These are phyloP conservation scores for Mycena rebaudengoi DNA, from an alignment of 768 basidiomycete genomes.

Conservation along the genomic window DNA sequence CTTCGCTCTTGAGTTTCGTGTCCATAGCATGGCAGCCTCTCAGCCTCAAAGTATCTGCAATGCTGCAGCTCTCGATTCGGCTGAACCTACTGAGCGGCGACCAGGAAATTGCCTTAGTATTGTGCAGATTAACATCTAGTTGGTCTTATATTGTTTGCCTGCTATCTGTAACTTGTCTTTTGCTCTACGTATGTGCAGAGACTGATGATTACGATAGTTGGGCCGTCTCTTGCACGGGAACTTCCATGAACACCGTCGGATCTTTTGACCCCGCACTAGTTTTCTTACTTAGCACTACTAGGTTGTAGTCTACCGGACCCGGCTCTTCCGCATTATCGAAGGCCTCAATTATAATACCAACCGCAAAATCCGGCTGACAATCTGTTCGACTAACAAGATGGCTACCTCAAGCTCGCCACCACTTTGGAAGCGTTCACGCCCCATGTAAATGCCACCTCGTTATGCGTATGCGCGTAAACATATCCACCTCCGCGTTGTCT, in stretches of 20 bases:
- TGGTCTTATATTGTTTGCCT: constrained; percentile 69
- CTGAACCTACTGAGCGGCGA: constrained; percentile 52
- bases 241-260: constrained; percentile 73
- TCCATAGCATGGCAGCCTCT: neutral
- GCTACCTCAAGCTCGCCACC: too few species aligned
- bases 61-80: constrained; percentile 62
- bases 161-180: constrained; percentile 58
- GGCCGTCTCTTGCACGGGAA: constrained; percentile 69
- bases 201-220: constrained; percentile 46
- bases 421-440: too few species aligned
- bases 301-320: too few species aligned
- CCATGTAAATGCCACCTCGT: too few species aligned
- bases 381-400: too few species aligned
- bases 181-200: neutral
- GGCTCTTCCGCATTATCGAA: too few species aligned
- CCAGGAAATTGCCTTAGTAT: neutral
- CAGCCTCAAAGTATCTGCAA: constrained; percentile 31
- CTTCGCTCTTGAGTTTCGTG: too few species aligned
- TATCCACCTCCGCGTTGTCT: too few species aligned
- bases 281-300: constrained; percentile 63
- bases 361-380: too few species aligned
- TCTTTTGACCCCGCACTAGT: constrained; percentile 76
- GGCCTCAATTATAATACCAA: too few species aligned
- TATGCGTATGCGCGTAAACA: too few species aligned
- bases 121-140: constrained; percentile 65